Evolutionary conservation across 192 early-diverging fungal genomes (phyloP).

Genomic region (Thamnidium elegans): DNA sequence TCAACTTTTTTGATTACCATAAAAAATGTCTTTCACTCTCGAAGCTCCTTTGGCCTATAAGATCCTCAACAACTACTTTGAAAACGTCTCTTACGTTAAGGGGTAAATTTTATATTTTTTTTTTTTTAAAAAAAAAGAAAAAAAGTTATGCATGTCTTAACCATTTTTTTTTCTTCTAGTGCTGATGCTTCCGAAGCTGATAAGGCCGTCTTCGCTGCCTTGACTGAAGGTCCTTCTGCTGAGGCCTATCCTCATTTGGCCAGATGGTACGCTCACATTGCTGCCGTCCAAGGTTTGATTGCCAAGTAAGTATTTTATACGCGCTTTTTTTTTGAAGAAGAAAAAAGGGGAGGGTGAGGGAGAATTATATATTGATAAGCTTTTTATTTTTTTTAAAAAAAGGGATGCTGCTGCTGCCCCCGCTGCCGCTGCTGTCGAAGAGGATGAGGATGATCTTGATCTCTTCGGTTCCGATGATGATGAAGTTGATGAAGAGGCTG

Average conservation of each 20-base stretch:
- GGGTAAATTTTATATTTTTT: constrained; percentile 53
- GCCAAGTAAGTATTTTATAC: constrained; percentile 45
- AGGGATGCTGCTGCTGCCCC: constrained; percentile 50
- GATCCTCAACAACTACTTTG: constrained; percentile 75
- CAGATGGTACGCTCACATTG: constrained; percentile 96
- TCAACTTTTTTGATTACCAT: constrained; percentile 15
- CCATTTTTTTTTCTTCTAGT: constrained; percentile 37
- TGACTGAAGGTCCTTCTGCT: constrained; percentile 71
- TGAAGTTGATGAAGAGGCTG: constrained; percentile 87
- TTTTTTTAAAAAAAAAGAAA: background rate
- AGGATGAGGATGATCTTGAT: constrained; percentile 93
- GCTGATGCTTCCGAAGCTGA: constrained; percentile 79
- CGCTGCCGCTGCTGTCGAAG: constrained; percentile 59
- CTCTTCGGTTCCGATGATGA: constrained; percentile 95
- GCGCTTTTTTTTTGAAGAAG: background rate
- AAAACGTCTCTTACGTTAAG: constrained; percentile 72
- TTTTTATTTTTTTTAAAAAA: background rate
- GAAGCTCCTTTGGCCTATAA: constrained; percentile 59
- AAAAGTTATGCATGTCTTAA: background rate
- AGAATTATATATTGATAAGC: background rate
- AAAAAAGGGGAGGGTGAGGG: too few species aligned
- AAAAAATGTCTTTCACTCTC: constrained; percentile 66
- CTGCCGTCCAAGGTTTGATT: constrained; percentile 47
- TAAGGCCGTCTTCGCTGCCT: constrained; percentile 79
- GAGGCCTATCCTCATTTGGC: constrained; percentile 80